Conservation (phyloP, 331 rosid species). For the Malus hybrid region DNA sequence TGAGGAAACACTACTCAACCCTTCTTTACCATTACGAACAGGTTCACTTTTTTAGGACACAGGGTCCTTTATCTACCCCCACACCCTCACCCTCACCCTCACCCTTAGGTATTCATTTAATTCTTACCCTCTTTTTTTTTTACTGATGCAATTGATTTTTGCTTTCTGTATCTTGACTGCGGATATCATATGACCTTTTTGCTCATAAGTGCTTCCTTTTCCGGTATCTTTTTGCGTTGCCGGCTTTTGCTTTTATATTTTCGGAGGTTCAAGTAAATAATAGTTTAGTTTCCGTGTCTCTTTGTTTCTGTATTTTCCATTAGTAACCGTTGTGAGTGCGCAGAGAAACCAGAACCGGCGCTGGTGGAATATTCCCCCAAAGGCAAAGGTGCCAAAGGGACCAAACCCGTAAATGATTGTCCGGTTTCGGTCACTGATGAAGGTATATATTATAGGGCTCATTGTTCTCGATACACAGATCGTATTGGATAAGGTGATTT, state of each 20-base stretch:
- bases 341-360: conserved; percentile 61
- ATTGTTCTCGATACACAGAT: not conserved
- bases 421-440: conserved; percentile 29
- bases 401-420: conserved; percentile 7
- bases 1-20: conserved; percentile 71
- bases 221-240: not conserved
- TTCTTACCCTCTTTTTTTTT: not conserved
- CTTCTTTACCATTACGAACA: conserved; percentile 90
- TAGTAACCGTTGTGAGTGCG: not conserved
- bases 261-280: not conserved
- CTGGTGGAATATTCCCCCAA: conserved; percentile 67
- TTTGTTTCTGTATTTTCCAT: not conserved
- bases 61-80: conserved; percentile 49
- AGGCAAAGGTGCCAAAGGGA: not conserved
- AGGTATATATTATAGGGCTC: conserved; percentile 28
- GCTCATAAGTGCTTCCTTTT: not conserved
- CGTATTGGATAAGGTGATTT: conserved; percentile 8
- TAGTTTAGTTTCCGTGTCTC: not conserved
- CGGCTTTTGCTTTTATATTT: not conserved
- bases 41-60: conserved; percentile 60
- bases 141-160: not conserved
- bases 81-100: not conserved
- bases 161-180: not conserved
- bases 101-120: conserved; percentile 26
- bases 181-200: not conserved